Conservation (phyloP, 306 rosid genomes). For the Pachyrhizus erosus region DNA sequence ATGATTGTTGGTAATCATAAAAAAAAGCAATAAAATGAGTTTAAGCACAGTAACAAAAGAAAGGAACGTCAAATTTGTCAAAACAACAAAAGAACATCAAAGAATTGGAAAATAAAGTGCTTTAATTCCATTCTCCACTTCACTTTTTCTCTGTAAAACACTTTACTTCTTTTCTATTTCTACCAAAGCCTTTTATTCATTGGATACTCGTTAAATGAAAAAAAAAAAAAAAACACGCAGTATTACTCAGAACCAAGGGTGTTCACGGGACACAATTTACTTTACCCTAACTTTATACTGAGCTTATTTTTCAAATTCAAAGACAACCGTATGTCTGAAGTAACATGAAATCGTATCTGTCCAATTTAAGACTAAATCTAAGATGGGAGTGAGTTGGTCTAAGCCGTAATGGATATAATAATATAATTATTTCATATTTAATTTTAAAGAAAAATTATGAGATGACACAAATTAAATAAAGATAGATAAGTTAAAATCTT, state of each 20-base stretch:
- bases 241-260: background rate
- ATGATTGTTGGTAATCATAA: background rate
- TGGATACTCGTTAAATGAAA: background rate
- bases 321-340: no score
- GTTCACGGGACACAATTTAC: background rate
- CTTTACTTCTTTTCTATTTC: constrained; percentile 24
- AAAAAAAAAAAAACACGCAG: background rate
- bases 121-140: constrained; percentile 3
- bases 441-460: no score
- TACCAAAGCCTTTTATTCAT: background rate
- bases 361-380: no score
- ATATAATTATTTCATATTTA: no score
- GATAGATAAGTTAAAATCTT: no score
- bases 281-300: background rate
- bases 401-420: no score
- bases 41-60: background rate
- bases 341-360: no score
- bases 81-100: constrained; percentile 4
- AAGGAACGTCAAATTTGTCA: no score
- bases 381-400: no score
- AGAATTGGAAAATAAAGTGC: constrained; percentile 39
- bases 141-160: constrained; percentile 1
- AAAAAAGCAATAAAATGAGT: constrained; percentile 3
- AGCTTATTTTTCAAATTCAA: no score
- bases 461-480: no score